Percentiles rank a stretch among this genome's conserved stretches.
Conservation (phyloP, 2,329 filamentous ascomycete genomes). For the Neofusicoccum sp. region DNA sequence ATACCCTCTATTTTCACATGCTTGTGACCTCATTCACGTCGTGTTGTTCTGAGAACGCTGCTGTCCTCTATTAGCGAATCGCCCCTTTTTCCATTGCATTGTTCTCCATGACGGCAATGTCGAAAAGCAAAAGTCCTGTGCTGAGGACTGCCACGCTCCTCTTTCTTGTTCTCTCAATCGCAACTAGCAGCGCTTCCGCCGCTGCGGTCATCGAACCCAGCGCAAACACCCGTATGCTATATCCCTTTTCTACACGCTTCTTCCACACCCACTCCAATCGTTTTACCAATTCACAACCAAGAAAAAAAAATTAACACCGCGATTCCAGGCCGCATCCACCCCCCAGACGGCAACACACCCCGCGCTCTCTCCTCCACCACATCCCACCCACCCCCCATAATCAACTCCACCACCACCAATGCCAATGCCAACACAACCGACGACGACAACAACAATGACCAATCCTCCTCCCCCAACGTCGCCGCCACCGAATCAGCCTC, state of each 20-base stretch:
- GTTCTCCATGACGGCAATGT: neutral
- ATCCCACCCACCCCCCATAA: neutral
- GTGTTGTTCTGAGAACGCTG: neutral
- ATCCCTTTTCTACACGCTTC: neutral
- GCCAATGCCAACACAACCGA: neutral
- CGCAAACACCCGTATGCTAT: neutral
- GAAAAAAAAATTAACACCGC: neutral
- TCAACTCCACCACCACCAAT: neutral
- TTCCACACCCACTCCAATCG: neutral
- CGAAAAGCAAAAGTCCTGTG: neutral
- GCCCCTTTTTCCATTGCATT: neutral
- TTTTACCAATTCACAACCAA: neutral
- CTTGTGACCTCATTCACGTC: neutral
- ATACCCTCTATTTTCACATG: neutral
- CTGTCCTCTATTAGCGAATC: too few species aligned
- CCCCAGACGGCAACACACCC: neutral
- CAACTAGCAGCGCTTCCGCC: neutral
- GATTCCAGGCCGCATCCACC: neutral
- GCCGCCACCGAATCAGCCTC: too few species aligned
- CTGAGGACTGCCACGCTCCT: neutral
- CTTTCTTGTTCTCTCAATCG: slow-evolving; percentile 3
- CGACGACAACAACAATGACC: too few species aligned
- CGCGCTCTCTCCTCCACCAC: neutral
- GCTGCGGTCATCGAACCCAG: neutral
- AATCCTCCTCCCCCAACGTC: too few species aligned